Evolutionary conservation across 257 asterid genomes (phyloP).

Genomic region (Solanum virginianum): DNA sequence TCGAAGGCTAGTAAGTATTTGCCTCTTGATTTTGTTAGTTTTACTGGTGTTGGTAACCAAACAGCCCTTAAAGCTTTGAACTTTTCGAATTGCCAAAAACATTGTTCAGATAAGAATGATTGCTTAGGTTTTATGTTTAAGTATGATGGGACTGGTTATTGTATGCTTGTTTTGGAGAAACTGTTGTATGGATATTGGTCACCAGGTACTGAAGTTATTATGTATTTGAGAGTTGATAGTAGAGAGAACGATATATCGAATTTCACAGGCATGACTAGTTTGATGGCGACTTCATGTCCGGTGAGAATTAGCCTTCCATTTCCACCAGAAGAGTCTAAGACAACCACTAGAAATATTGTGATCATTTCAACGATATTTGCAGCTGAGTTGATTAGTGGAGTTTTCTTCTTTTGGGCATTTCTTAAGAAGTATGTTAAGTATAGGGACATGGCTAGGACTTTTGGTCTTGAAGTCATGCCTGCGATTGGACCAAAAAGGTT

Average conservation of each 20-base stretch:
- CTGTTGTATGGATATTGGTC: conserved; percentile 65
- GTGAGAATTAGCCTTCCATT: conserved; percentile 54
- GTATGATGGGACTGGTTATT: conserved; percentile 51
- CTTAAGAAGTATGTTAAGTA: conserved; percentile 67
- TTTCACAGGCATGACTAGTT: conserved; percentile 46
- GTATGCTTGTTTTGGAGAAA: conserved; percentile 44
- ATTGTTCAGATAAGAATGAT: conserved; percentile 13
- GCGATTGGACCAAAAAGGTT: conserved; percentile 74
- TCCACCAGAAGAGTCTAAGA: conserved; percentile 44
- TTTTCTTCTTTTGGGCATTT: conserved; percentile 67
- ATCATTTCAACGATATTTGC: conserved; percentile 46
- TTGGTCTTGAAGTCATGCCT: conserved; percentile 78
- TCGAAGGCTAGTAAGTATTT: conserved; percentile 30
- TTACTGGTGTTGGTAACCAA: conserved; percentile 45
- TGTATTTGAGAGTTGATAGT: conserved; percentile 54
- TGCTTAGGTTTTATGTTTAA: conserved; percentile 65
- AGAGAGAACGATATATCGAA: conserved; percentile 32
- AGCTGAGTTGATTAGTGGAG: conserved; percentile 72
- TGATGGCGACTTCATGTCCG: conserved; percentile 62
- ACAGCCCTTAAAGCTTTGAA: conserved; percentile 19
- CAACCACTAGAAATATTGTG: conserved; percentile 49
- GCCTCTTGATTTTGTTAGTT: conserved; percentile 51
- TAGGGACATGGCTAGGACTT: conserved; percentile 84
- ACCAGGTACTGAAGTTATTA: conserved; percentile 34
- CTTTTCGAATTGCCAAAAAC: conserved; percentile 28